Conservation (phyloP, 2,329 filamentous ascomycete genomes). For the Trichoderma sp. region DNA sequence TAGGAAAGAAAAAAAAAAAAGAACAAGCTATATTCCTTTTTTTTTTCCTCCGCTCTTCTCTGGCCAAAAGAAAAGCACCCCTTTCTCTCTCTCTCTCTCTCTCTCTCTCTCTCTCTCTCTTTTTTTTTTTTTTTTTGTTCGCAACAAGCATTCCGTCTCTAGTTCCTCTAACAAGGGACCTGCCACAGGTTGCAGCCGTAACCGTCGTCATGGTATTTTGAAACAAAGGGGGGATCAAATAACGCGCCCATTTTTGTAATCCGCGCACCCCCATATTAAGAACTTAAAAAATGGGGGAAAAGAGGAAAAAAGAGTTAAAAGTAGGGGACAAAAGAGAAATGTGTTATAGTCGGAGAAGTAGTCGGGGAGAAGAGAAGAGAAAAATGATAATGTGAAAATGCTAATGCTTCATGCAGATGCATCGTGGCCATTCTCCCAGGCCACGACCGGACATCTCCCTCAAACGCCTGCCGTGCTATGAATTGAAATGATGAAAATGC, state of each 20-base stretch:
- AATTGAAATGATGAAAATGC: neutral
- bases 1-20: neutral
- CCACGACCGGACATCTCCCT: slow-evolving; percentile 9
- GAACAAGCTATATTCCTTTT: neutral
- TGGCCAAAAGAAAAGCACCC: slow-evolving; percentile 11
- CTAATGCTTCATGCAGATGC: slow-evolving; percentile 16
- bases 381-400: slow-evolving; percentile 4
- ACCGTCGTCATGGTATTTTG: slow-evolving; percentile 21
- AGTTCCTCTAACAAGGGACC: slow-evolving; percentile 17
- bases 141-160: slow-evolving; percentile 17
- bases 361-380: neutral
- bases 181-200: slow-evolving; percentile 21
- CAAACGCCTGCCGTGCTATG: slow-evolving; percentile 19
- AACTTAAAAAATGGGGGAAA: neutral
- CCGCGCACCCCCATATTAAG: slow-evolving; percentile 1
- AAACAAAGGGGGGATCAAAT: slow-evolving; percentile 5
- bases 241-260: neutral
- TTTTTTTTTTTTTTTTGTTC: neutral
- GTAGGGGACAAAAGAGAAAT: neutral
- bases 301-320: neutral
- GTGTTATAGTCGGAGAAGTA: neutral
- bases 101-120: no score
- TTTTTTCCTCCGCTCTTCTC: neutral
- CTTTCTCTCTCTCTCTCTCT: no score
- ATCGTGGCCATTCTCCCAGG: slow-evolving; percentile 6